Evolutionary conservation across 1,284 basidiomycete species (phyloP).

Genomic region (Taiwanofungus camphoratus): DNA sequence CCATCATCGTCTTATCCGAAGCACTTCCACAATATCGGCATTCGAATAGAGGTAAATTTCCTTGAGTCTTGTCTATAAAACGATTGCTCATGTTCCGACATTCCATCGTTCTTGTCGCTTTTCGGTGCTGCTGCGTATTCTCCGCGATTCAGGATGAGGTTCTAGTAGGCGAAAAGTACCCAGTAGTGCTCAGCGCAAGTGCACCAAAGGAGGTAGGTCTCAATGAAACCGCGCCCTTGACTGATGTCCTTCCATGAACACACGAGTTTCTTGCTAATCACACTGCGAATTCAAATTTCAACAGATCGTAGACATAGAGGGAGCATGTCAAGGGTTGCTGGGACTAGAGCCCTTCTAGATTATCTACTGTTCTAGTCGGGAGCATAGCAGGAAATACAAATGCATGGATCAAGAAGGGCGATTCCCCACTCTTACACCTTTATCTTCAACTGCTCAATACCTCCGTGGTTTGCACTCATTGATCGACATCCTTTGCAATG

Average conservation of each 20-base stretch:
- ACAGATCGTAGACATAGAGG: slow-evolving; percentile 81
- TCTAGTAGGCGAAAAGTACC: slow-evolving; percentile 63
- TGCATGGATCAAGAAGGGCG: background rate
- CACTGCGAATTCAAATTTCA: background rate
- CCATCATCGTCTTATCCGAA: slow-evolving; percentile 71
- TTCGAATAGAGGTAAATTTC: slow-evolving; percentile 75
- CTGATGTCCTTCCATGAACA: background rate
- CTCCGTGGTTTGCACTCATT: background rate
- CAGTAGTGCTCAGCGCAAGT: slow-evolving; percentile 64
- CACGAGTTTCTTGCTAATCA: background rate
- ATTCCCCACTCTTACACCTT: background rate
- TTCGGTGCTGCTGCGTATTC: background rate
- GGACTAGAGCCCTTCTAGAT: slow-evolving; percentile 56
- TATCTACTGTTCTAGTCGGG: background rate
- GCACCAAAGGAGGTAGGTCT: slow-evolving; percentile 82
- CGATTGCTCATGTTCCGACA: background rate
- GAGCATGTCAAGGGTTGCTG: slow-evolving; percentile 74
- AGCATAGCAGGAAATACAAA: background rate
- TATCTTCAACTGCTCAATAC: background rate
- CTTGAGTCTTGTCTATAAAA: background rate
- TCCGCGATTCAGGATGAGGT: slow-evolving; percentile 67
- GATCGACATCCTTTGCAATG: background rate
- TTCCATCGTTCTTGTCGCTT: slow-evolving; percentile 6
- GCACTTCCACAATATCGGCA: slow-evolving; percentile 83
- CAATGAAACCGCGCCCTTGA: slow-evolving; percentile 2